Base-by-base conservation (phyloP, 2,329 filamentous ascomycete genomes). In the Colletotrichum theobromicola region DNA sequence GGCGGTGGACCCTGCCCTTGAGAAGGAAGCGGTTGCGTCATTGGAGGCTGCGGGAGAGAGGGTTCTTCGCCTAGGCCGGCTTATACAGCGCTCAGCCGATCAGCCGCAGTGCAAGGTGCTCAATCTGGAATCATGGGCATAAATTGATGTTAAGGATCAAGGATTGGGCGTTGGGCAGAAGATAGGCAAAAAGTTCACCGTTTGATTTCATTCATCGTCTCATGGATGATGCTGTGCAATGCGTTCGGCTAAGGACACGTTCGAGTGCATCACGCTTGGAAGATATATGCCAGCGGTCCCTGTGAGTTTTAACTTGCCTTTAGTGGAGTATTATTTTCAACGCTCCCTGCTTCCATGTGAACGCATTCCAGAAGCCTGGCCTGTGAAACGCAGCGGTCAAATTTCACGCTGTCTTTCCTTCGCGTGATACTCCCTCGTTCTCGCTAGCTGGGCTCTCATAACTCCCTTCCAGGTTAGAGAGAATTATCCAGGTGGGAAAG, bases 31-130 rank as follows among this genome's bases (percentile, higher is more conserved):
- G 3, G 87, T 87, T 24, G 84, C 87, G 67, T 86, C 90, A 58
- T 86, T 98, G 26, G 88, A 92, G 79, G 87, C 86, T 30, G 88
- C 90, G 60, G 94, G 94, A 18, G 96, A 98, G 88, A 93, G 87
- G 73, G 95, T 98, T 5, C 95, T 90, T 81, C 89, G 86, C 30
- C 92, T 98, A 75, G 97, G 96, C 18, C 89, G 87, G 80, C 87
- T 99, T 76, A 89, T 93, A 53, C 84, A 88, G 76, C 90, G 92
- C 78, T 85, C 85, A 13, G 84, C 77, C 21, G 87, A 92, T n/a
- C 67, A 74, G 26, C 24, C 55, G n/a, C 72, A 74, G 6, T 74
- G 94, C 80, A 84, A 92, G 28, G 83, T 96, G 73, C 87, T 85
- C 76, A 92, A 92, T 69, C 84, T 94, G 70, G 84, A 85, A 64